Percentiles rank a stretch among this genome's conserved stretches.
Conservation (phyloP, 2,329 filamentous ascomycete species). For the Beauveria asiatica region DNA sequence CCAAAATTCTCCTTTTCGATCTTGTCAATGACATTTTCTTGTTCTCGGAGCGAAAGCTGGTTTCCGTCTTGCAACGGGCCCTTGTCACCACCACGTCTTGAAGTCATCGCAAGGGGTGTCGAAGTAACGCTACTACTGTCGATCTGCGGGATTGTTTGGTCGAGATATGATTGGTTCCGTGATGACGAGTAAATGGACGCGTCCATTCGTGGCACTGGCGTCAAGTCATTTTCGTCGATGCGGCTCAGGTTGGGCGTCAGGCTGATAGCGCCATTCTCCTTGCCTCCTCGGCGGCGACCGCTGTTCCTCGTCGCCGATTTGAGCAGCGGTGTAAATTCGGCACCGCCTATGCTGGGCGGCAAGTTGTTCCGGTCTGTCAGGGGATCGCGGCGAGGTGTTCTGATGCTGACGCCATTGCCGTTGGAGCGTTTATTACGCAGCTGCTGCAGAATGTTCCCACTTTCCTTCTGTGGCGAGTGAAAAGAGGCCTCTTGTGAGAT, state of each 20-base stretch:
- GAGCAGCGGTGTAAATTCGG: slow-evolving; percentile 90
- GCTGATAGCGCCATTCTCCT: slow-evolving; percentile 50
- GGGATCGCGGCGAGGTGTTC: slow-evolving; percentile 68
- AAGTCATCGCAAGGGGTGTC: slow-evolving; percentile 68
- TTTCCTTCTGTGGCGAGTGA: slow-evolving; percentile 61
- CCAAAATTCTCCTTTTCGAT: slow-evolving; percentile 99
- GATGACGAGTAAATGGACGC: slow-evolving; percentile 62
- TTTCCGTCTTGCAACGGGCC: slow-evolving; percentile 77
- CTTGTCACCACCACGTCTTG: slow-evolving; percentile 51
- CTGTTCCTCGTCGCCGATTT: slow-evolving; percentile 69
- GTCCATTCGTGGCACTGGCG: slow-evolving; percentile 64
- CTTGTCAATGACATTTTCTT: slow-evolving; percentile 90
- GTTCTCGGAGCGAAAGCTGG: slow-evolving; percentile 82
- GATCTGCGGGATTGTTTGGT: slow-evolving; percentile 65
- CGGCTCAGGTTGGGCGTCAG: slow-evolving; percentile 63
- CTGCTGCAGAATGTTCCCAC: slow-evolving; percentile 60
- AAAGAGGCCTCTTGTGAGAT: slow-evolving; percentile 86
- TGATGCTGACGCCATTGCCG: slow-evolving; percentile 47
- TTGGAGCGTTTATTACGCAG: slow-evolving; percentile 57
- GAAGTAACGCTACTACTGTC: slow-evolving; percentile 73
- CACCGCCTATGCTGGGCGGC: slow-evolving; percentile 53
- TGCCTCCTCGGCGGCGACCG: slow-evolving; percentile 56
- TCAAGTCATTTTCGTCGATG: slow-evolving; percentile 64
- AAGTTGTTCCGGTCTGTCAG: slow-evolving; percentile 66
- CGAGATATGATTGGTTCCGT: slow-evolving; percentile 54